Base-by-base conservation (phyloP, 1,139 yeast species). In the Taphrina communis region DNA sequence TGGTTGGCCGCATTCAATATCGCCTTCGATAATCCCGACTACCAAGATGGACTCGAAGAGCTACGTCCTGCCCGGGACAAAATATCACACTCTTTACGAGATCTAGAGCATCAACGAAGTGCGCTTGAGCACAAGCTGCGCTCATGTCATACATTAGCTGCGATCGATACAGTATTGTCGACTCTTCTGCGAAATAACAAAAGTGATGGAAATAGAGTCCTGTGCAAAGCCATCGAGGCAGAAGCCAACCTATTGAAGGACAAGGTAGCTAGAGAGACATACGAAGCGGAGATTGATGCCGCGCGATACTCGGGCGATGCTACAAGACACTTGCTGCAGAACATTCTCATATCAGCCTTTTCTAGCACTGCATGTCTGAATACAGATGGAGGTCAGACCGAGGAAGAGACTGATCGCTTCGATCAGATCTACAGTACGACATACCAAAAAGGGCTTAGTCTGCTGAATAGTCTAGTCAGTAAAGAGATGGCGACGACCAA, bases 141-240 rank as follows among this genome's bases (percentile, higher is more conserved):
- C 6, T 63, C 67, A 6, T 63, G 67, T 48, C 59, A 56, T 6
- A 63, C 67, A n/a, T 36, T 63, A 19, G 59, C 59, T 39, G 67
- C 67, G 19, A 63, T 63, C 21, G 67, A 63, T 38, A 63, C 67
- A 7, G 61, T 63, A 12, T n/a, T 39, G 12, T 44, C 67, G 2
- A 53, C 67, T 6, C 67, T 63, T 12, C 21, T 63, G 46, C 67
- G 67, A 14, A 63, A 55, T 48, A 38, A 53, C 61, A 63, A 63
- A 38, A 59, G 61, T 12, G 67, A 63, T n/a, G 31, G 21, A 19
- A 31, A 46, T 25, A 42, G 59, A 21, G 46, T 63, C 5, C 51
- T 63, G 19, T 63, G 67, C 56, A 63, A 63, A 46, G 67, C 67
- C 25, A 63, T 63, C 53, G 67, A 63, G 19, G 61, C 60, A 6